Conservation (phyloP, 768 basidiomycete genomes). For the Suillus weaverae region DNA sequence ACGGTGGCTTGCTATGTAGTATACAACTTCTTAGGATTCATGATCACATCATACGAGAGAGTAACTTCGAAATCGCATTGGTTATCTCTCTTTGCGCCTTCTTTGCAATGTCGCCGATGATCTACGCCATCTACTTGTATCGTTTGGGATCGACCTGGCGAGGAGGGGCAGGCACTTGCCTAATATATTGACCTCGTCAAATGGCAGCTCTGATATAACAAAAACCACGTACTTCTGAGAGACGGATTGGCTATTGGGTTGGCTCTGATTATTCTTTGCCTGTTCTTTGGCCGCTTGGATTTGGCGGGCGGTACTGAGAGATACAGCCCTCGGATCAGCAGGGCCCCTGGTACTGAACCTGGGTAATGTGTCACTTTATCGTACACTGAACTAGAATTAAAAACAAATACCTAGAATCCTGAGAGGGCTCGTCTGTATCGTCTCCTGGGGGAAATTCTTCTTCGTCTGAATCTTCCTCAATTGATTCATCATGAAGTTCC, state of each 20-base stretch:
- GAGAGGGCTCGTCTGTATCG: not conserved
- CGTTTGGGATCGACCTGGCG: not conserved
- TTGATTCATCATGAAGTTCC: conserved; percentile 1
- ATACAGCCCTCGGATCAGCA: not conserved
- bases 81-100: not conserved
- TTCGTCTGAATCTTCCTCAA: not conserved
- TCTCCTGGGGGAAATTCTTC: not conserved
- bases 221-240: not conserved
- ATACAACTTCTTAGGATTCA: not conserved
- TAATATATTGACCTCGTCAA: not conserved
- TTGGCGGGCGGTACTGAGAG: not conserved
- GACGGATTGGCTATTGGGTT: not conserved
- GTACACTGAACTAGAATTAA: not conserved
- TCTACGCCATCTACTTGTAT: not conserved
- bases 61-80: not conserved
- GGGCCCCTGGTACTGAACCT: not conserved
- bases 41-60: not conserved
- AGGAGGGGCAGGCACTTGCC: not conserved
- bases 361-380: not conserved
- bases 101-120: not conserved
- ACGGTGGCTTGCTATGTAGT: not conserved
- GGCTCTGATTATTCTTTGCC: not conserved
- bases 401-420: not conserved
- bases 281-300: not conserved
- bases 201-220: not conserved